Percentiles rank a stretch among this genome's conserved stretches.
Conservation (phyloP, 31 red algal species). For the Asparagopsis taxiformis region DNA sequence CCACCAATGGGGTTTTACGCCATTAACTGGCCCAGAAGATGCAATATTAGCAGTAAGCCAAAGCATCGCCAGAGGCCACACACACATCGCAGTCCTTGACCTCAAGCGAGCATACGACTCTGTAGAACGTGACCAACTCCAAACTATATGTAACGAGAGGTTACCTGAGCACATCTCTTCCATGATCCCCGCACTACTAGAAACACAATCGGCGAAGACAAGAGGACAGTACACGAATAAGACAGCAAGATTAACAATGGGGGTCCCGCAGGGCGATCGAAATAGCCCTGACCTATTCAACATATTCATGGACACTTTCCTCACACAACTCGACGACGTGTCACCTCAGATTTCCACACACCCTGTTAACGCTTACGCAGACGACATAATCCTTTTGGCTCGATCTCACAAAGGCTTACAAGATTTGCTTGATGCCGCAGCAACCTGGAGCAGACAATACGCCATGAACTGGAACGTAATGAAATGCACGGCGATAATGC, state of each 20-base stretch:
- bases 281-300: constrained; percentile 16
- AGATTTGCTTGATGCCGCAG: background rate
- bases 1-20: background rate
- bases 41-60: background rate
- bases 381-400: constrained; percentile 1
- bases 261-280: constrained; percentile 12
- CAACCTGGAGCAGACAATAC: background rate
- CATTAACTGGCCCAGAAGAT: background rate
- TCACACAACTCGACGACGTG: background rate
- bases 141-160: background rate
- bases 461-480: background rate
- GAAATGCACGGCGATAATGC: background rate
- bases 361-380: background rate
- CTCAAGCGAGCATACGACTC: constrained; percentile 19
- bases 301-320: constrained; percentile 25
- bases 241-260: background rate
- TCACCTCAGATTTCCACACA: background rate
- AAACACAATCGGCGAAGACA: background rate
- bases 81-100: background rate
- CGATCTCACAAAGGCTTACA: background rate
- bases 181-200: background rate
- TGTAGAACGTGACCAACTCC: background rate
- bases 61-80: background rate
- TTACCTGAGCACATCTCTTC: background rate
- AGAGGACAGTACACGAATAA: background rate